Evolutionary conservation across 495 filamentous ascomycete species (phyloP).

Genomic region (Penicillium cinerascens): DNA sequence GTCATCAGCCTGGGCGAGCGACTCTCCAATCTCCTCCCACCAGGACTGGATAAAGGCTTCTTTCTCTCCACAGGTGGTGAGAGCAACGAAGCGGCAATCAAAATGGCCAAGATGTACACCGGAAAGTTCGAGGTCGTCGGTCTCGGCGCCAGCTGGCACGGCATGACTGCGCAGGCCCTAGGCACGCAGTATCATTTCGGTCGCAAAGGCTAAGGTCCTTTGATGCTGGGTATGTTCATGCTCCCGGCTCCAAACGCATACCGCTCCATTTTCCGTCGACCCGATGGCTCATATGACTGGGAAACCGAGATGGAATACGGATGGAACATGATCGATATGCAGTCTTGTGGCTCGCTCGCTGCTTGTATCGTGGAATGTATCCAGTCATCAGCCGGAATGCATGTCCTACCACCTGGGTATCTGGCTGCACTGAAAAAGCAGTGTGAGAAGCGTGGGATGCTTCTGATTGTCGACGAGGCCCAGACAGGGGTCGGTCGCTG

Average conservation of each 20-base stretch:
- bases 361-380: slow-evolving; percentile 56
- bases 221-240: slow-evolving; percentile 36
- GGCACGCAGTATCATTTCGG: slow-evolving; percentile 48
- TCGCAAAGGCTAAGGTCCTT: slow-evolving; percentile 37
- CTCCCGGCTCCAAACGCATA: slow-evolving; percentile 55
- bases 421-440: slow-evolving; percentile 37
- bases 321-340: slow-evolving; percentile 49
- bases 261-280: slow-evolving; percentile 46
- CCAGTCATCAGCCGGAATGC: slow-evolving; percentile 48
- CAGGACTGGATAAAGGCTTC: slow-evolving; percentile 49
- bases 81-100: slow-evolving; percentile 52
- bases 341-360: slow-evolving; percentile 52
- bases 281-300: slow-evolving; percentile 55
- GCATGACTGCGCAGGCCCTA: slow-evolving; percentile 42
- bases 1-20: slow-evolving; percentile 46
- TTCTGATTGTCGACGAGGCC: slow-evolving; percentile 50
- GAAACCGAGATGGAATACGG: slow-evolving; percentile 52
- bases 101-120: slow-evolving; percentile 54
- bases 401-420: slow-evolving; percentile 42
- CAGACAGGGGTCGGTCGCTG: slow-evolving; percentile 48
- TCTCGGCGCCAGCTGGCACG: slow-evolving; percentile 52
- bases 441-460: slow-evolving; percentile 45
- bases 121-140: slow-evolving; percentile 57
- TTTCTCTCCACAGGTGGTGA: slow-evolving; percentile 56
- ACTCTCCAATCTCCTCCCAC: slow-evolving; percentile 41